Evolutionary conservation across 1,284 basidiomycete genomes (phyloP), one percentile per base, ranked within the genome.

Genomic region (Apiotrichum sp.): DNA sequence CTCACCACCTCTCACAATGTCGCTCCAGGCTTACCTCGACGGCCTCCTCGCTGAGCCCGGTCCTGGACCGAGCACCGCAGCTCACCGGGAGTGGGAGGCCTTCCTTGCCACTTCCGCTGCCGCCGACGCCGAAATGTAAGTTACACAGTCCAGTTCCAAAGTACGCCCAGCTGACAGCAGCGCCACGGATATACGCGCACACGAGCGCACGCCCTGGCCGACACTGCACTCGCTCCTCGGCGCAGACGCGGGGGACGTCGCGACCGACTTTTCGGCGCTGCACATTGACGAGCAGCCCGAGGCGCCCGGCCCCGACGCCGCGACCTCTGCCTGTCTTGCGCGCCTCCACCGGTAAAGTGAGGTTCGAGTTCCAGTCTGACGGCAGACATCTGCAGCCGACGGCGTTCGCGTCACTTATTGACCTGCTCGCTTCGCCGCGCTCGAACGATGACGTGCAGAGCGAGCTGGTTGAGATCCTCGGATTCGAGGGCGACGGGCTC

Each of bases 381-480:
- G 3, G 5, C 46, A 61, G 55, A 4, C 56, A 61, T 47, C 46
- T 61, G 6, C 50, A 53, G 11, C 56, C 68, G 0, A 62, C 63
- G 3, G 64, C 70, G 1, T 67, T 62, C 51, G 58, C 49, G 14
- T 65, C 67, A 3, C 65, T 77, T 8, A 57, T 70, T 13, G 58
- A 62, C 10, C 65, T 77, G 3, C 59, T 77, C 11, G 58, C 56
- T 4, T 66, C 67, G 0, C 44, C 58, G 0, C 56, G 65, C 6
- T 71, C 78, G 3, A 76, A 86, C 61, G 88, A 92, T 46, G 82
- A 83, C n/a, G 85, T 93, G 35, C 89, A 89, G 32, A 82, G 79
- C 36, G 86, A 89, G 62, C 74, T 96, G 2, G 84, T 82, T 3
- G 92, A 96, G 61, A 78, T 88, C n/a, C 76, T 95, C 49, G 93